Percentiles rank a stretch among this genome's conserved stretches.
Conservation (phyloP, 306 rosid species). For the Cucumis cinereus region DNA sequence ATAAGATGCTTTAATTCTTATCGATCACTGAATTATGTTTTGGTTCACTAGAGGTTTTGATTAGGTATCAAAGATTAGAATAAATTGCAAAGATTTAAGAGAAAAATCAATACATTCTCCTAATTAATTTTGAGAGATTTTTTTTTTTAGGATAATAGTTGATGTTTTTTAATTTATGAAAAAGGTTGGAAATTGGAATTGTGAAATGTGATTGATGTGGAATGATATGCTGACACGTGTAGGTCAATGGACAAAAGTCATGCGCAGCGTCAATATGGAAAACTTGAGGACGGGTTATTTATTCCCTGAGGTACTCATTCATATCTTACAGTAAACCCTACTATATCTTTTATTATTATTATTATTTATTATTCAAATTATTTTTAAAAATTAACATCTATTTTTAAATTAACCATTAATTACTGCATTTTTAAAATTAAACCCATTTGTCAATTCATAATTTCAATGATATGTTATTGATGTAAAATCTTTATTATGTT, state of each 20-base stretch:
- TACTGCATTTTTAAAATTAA: no score
- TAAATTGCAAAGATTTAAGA: no score
- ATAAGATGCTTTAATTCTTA: no score
- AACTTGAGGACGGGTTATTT: constrained; percentile 40
- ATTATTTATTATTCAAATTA: no score
- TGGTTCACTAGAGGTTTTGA: no score
- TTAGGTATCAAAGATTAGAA: neutral
- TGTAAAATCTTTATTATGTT: no score
- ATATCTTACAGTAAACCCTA: neutral
- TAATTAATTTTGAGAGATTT: neutral
- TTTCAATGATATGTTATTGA: no score
- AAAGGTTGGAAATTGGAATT: neutral
- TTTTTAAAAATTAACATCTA: no score
- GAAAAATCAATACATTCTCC: neutral
- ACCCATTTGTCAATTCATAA: no score
- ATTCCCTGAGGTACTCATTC: constrained; percentile 40
- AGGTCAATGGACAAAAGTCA: constrained; percentile 32
- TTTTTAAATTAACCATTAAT: no score
- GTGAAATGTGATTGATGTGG: neutral
- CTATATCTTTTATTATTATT: no score
- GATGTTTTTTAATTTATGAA: neutral
- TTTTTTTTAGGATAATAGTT: neutral
- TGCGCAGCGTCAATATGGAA: constrained; percentile 51
- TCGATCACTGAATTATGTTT: no score
- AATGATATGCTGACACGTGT: neutral